These are phyloP conservation scores for Cucurbita pepo DNA, from an alignment of 306 rosid species.

Conservation along the genomic window DNA sequence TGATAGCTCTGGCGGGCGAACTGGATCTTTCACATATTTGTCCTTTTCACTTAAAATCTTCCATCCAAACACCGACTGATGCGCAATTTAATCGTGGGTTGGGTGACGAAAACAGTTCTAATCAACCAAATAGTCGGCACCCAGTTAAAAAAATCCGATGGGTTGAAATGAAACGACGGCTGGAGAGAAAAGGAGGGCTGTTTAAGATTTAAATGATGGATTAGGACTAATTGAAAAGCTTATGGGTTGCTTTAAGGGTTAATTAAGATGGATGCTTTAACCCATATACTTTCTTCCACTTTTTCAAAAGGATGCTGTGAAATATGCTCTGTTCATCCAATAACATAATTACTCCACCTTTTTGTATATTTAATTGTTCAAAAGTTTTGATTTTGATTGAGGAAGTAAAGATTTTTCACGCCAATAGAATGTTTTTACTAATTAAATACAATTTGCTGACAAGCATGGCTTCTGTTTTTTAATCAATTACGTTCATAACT, in stretches of 20 bases:
- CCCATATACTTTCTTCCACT: background rate
- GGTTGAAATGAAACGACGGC: background rate
- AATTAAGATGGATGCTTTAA: background rate
- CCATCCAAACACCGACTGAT: background rate
- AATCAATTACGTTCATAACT: background rate
- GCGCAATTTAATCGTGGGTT: background rate
- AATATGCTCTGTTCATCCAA: background rate
- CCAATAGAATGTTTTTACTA: background rate
- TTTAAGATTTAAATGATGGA: background rate
- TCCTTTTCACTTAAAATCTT: conserved; percentile 1
- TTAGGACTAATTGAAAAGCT: background rate
- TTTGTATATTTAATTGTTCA: background rate
- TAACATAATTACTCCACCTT: background rate
- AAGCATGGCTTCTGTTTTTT: background rate
- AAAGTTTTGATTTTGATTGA: background rate
- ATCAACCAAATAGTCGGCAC: background rate
- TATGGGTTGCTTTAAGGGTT: background rate
- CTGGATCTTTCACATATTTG: conserved; percentile 12
- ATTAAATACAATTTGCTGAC: background rate
- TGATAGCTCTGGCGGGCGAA: conserved; percentile 1
- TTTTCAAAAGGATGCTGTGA: background rate
- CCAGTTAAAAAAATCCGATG: background rate
- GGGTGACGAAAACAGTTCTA: background rate
- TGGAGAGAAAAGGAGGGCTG: background rate
- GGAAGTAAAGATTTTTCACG: background rate